Base-by-base conservation (phyloP, 2,329 filamentous ascomycete species). In the Colletotrichum echinochloae region DNA sequence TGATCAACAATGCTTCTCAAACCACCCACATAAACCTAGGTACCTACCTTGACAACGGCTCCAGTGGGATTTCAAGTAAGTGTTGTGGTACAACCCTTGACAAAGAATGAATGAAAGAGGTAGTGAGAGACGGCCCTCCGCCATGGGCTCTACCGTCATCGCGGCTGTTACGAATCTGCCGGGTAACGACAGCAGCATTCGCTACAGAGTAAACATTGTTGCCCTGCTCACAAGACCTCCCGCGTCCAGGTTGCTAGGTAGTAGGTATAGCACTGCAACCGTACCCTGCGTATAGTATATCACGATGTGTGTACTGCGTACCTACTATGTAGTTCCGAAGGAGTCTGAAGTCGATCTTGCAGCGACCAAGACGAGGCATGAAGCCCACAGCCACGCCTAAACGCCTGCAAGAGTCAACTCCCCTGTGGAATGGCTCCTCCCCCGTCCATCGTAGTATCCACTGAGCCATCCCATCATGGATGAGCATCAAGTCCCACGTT, bases 361-460 rank as follows among this genome's bases (percentile, higher is more conserved):
- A 54, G 16, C 37, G 6, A 11, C 23, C 48, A 30, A 51, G 26
- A 30, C 8, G 26, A 28, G 48, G 48, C 26, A 26, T 28, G 48
- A 26, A 26, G 46, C 46, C 46, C 23, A 0, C 5, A 44, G 41
- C 41, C 41, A 20, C 20, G 18, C 18, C 41, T n/a, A 7, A n/a
- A n/a, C 2, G 20, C 14, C 28, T 35, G 41, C 41, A 48, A 70
- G 55, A 66, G 66, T 60, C 62, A 66, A 49, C 5, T 26, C 57
- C 57, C 57, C 41, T 55, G 49, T 52, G 39, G 39, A 44, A 59
- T 37, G 33, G 35, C 1, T 28, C 2, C 16, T 2, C 20, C 30
- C 28, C 51, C 18, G 30, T 35, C 20, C 39, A 48, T 60, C 20
- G 20, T 30, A n/a, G 44, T 11, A 26, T 30, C 56, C 57, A 48